These are phyloP conservation scores for Debaryomyces tyrocola DNA, from an alignment of 805 yeast species.

Conservation along the genomic window DNA sequence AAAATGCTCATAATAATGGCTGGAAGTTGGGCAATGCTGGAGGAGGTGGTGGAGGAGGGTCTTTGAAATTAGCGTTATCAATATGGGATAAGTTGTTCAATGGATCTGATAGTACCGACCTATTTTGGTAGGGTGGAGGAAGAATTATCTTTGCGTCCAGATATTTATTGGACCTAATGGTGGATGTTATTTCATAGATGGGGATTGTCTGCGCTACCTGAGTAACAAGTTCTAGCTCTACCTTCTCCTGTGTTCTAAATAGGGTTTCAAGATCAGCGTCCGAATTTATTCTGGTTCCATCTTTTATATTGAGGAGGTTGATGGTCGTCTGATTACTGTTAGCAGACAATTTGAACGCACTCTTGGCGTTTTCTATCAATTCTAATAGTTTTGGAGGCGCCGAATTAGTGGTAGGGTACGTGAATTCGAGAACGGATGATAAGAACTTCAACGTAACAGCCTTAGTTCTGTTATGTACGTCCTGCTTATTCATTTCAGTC, in stretches of 20 bases:
- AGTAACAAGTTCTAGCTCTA: slow-evolving; percentile 39
- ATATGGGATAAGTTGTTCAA: neutral
- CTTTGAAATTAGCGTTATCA: slow-evolving; percentile 12
- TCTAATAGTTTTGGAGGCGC: slow-evolving; percentile 83
- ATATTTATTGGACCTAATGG: slow-evolving; percentile 21
- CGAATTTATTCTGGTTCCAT: slow-evolving; percentile 25
- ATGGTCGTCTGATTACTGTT: slow-evolving; percentile 13
- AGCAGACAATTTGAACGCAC: slow-evolving; percentile 52
- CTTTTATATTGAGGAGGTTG: slow-evolving; percentile 25
- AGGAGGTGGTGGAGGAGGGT: slow-evolving; percentile 23
- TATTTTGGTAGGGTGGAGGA: slow-evolving; percentile 32
- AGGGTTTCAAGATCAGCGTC: slow-evolving; percentile 42
- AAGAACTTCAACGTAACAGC: slow-evolving; percentile 49
- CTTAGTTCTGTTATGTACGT: neutral
- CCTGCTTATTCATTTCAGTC: slow-evolving; percentile 13
- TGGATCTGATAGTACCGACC: slow-evolving; percentile 8
- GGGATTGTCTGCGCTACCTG: slow-evolving; percentile 35
- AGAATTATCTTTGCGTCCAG: slow-evolving; percentile 25
- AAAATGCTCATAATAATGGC: slow-evolving; percentile 20
- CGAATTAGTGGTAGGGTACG: slow-evolving; percentile 60
- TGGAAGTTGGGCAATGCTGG: slow-evolving; percentile 30
- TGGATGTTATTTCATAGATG: slow-evolving; percentile 35
- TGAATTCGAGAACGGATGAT: slow-evolving; percentile 58
- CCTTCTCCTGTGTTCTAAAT: slow-evolving; percentile 26
- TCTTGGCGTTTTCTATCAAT: slow-evolving; percentile 72